Percentiles rank a stretch among this genome's conserved stretches.
These are phyloP conservation scores for Liquidambar formosana DNA, from an alignment of 164 flowering plant species.

Conservation along the genomic window DNA sequence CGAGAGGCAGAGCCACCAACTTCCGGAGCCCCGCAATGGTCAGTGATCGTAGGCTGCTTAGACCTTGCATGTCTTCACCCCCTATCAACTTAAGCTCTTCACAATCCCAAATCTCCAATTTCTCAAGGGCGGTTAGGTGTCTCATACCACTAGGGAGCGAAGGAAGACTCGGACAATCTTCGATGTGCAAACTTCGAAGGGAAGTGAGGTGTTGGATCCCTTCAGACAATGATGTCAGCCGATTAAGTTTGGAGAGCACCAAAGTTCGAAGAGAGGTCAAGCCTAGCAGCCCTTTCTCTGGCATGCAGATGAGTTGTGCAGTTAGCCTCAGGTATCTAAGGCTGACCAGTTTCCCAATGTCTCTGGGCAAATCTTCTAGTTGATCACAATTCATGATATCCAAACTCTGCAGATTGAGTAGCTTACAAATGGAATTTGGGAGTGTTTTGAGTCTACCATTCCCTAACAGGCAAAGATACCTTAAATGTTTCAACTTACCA, in stretches of 20 bases:
- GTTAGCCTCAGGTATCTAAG: no score
- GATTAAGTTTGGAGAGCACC: no score
- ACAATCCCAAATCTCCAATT: slow-evolving; percentile 17
- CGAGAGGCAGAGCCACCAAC: slow-evolving; percentile 5
- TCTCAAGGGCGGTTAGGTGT: slow-evolving; percentile 8
- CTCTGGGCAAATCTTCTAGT: background rate
- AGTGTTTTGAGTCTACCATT: background rate
- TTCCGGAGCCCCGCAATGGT: slow-evolving; percentile 13
- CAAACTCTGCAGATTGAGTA: background rate
- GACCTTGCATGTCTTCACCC: slow-evolving; percentile 10
- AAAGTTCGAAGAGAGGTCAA: no score
- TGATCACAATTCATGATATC: background rate
- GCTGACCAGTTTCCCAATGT: background rate
- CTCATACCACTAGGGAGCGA: slow-evolving; percentile 2
- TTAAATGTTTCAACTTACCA: background rate
- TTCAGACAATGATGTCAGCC: no score
- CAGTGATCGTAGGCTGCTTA: slow-evolving; percentile 8
- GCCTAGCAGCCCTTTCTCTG: no score
- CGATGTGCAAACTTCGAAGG: slow-evolving; percentile 4
- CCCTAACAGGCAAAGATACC: background rate
- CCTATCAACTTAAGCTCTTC: slow-evolving; percentile 13
- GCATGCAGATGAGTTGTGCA: no score
- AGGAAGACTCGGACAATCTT: slow-evolving; percentile 9
- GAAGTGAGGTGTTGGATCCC: background rate
- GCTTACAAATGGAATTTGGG: background rate